phyloP scores from a whole-genome alignment of 2,329 filamentous ascomycete species.

The Trichoderma pleuroti region DNA sequence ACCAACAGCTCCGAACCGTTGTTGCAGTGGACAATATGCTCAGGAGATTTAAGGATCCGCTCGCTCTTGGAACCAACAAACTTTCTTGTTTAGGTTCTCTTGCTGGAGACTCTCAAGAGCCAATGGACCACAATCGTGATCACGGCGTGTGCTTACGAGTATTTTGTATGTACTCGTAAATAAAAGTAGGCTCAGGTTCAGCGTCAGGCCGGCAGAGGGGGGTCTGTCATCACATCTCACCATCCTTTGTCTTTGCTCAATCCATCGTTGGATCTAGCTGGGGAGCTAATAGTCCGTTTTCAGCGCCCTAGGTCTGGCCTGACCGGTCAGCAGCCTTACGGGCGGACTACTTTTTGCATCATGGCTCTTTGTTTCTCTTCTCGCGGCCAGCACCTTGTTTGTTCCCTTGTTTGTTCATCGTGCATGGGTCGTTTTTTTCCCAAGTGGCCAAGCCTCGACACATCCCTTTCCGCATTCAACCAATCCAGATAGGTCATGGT shows the following conservation, averaged over 20 bases:
- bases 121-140: background rate
- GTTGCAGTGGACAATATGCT: background rate
- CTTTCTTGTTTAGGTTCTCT: background rate
- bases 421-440: background rate
- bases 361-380: background rate
- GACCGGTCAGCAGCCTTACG: conserved; percentile 4
- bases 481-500: background rate
- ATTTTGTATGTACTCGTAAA: background rate
- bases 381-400: background rate
- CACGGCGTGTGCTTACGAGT: background rate
- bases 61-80: background rate
- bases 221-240: conserved; percentile 10
- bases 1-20: background rate
- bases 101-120: background rate
- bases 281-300: background rate
- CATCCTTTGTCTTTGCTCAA: background rate
- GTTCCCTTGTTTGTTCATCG: background rate
- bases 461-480: background rate
- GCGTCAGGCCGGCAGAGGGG: background rate
- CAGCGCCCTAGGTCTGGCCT: background rate
- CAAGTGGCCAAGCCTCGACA: background rate
- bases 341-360: background rate
- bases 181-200: background rate
- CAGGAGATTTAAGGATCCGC: background rate
- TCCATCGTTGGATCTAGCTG: background rate